Evolutionary conservation across 176 grass and related monocot genomes (phyloP).

Genomic region (Oryza meyeriana): DNA sequence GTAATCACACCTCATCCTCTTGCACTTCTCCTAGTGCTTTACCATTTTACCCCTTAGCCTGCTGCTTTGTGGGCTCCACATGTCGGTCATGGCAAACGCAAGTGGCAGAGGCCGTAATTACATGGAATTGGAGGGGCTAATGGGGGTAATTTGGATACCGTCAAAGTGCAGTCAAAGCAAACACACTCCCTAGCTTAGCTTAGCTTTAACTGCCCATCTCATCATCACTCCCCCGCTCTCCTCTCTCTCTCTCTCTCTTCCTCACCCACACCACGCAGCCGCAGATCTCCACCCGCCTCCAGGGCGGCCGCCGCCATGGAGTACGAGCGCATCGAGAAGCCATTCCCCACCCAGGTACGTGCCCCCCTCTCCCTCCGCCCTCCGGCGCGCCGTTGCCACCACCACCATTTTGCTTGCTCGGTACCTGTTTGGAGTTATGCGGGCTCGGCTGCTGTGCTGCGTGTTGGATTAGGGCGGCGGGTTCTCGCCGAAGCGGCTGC

Average conservation of each 20-base stretch:
- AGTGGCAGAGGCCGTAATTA: not conserved
- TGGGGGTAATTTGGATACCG: not conserved
- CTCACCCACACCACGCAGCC: not conserved
- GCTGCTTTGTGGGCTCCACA: not conserved
- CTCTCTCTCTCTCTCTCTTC: not conserved
- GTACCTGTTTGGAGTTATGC: slow-evolving; percentile 7
- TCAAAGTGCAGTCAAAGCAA: slow-evolving; percentile 55
- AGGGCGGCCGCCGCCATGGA: slow-evolving; percentile 49
- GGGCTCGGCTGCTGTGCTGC: not conserved
- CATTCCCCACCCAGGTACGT: slow-evolving; percentile 57
- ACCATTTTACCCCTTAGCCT: not conserved
- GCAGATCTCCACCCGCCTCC: slow-evolving; percentile 18
- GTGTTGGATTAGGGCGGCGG: slow-evolving; percentile 56
- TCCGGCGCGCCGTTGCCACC: not conserved
- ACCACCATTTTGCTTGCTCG: not conserved
- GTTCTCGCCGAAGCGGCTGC: slow-evolving; percentile 91
- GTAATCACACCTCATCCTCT: slow-evolving; percentile 30
- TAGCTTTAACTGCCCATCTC: slow-evolving; percentile 23
- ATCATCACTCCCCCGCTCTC: not conserved
- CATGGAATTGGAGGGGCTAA: accelerated
- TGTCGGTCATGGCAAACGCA: accelerated
- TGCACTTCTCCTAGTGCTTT: not conserved
- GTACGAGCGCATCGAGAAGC: slow-evolving; percentile 96
- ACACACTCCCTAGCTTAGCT: slow-evolving; percentile 27
- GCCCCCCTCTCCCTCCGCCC: not conserved